Base-by-base conservation (phyloP, 1,284 basidiomycete genomes). In the Moniliophthora roreri region DNA sequence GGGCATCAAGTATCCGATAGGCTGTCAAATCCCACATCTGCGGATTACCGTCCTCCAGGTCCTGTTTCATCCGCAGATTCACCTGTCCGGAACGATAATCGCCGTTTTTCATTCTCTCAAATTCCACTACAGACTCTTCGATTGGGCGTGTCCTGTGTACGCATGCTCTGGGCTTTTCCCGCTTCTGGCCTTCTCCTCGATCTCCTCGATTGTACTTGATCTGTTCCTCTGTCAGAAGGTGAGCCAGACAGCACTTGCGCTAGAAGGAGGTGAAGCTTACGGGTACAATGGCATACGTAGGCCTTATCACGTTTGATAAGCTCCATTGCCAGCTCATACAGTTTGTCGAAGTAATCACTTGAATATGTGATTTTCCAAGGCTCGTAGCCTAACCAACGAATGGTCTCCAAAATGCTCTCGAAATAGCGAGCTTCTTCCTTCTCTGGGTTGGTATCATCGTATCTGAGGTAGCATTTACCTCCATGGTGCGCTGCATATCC, bases 11-110 rank as follows among this genome's bases (percentile, higher is more conserved):
- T 40, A 98, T 93, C 34, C 97, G 88, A 69, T 99, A 99, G 15
- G 96, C 96, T 45, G 98, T 93, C 53, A 98, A 73, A 73, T 99
- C 97, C 97, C 97, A 99, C 96, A 99, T 98, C 74, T 96, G 95
- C 21, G 97, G 96, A 72, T 99, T 99, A 10, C 91, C 91, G 57
- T 93, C 91, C 50, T 85, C 80, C 36, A 99, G 74, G 68, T 99
- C 93, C 76, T 96, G 93, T 76, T 99, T 99, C 97, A 99, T 99
- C 44, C 97, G 85, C 49, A 99, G 74, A 60, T 91, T 93, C 16
- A 91, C 95, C 70, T 95, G 87, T 62, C 95, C 94, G 40, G 95
- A 93, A 51, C 84, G 78, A 72, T 96, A 98, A 61, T 87, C 80
- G 15, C 97, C 97, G 56, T 87, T 79, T 73, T 88, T 93, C 97